These are phyloP conservation scores for Amauroascus niger DNA, from an alignment of 2,329 filamentous ascomycete species.

Conservation along the genomic window DNA sequence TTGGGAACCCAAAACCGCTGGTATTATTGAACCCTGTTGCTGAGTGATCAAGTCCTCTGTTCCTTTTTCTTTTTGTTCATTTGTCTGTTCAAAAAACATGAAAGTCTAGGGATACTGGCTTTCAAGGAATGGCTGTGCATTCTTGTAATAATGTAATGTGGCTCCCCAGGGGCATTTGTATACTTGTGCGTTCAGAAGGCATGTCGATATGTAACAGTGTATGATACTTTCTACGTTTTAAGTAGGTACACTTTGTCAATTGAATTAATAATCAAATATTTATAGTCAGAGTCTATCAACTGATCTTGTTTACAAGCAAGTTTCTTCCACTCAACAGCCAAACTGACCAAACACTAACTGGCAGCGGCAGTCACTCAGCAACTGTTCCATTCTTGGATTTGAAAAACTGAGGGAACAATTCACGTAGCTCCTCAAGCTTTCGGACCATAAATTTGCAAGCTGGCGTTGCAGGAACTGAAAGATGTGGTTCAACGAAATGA, in stretches of 20 bases:
- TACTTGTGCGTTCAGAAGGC: no score
- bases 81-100: no score
- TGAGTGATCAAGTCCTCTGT: not conserved
- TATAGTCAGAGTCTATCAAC: not conserved
- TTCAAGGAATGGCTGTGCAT: no score
- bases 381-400: slow-evolving; percentile 40
- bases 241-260: not conserved
- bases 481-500: slow-evolving; percentile 72
- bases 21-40: slow-evolving; percentile 9
- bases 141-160: no score
- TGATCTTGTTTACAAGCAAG: not conserved
- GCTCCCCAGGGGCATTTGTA: no score
- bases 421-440: slow-evolving; percentile 63
- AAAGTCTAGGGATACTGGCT: no score
- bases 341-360: not conserved
- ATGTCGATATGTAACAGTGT: no score
- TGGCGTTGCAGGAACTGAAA: slow-evolving; percentile 52
- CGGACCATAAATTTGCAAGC: slow-evolving; percentile 67
- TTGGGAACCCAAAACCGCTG: slow-evolving; percentile 13
- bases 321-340: not conserved
- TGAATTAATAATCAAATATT: not conserved
- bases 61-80: not conserved
- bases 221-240: not conserved
- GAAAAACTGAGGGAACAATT: slow-evolving; percentile 76
- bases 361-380: not conserved